Percentiles rank a stretch among this genome's conserved stretches.
These are phyloP conservation scores for Chlamydomonas eustigma DNA, from an alignment of 139 green algal species.

Conservation along the genomic window DNA sequence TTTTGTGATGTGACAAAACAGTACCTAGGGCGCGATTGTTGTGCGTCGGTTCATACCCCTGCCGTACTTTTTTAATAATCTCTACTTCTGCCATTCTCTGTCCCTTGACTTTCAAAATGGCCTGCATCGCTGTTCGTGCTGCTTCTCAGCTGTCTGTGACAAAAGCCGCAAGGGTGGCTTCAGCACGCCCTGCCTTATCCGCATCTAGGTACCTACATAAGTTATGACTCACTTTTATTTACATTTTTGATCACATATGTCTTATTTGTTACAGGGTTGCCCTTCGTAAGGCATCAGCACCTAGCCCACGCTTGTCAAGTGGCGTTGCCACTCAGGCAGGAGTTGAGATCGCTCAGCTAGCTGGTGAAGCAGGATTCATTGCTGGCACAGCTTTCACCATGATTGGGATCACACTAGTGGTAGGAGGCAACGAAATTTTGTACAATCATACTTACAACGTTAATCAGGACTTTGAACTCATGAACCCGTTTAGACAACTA, in stretches of 20 bases:
- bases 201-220: not conserved
- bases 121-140: conserved; percentile 8
- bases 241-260: not conserved
- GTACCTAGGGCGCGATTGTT: no score
- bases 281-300: conserved; percentile 2
- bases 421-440: no score
- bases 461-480: no score
- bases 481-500: no score
- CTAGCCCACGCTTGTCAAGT: conserved; percentile 1
- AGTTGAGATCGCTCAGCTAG: conserved; percentile 54
- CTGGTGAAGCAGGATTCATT: conserved; percentile 77
- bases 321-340: not conserved
- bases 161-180: not conserved
- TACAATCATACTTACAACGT: conserved; percentile 8
- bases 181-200: not conserved
- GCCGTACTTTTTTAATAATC: no score
- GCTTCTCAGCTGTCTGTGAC: conserved; percentile 5
- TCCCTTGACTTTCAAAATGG: no score
- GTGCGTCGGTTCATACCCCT: no score
- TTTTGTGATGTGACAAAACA: no score
- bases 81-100: no score
- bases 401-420: conserved; percentile 81
- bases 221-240: no score
- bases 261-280: conserved; percentile 8
- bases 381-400: conserved; percentile 69